Conservation (phyloP, 495 filamentous ascomycete species). For the Chaetomium tenue region DNA sequence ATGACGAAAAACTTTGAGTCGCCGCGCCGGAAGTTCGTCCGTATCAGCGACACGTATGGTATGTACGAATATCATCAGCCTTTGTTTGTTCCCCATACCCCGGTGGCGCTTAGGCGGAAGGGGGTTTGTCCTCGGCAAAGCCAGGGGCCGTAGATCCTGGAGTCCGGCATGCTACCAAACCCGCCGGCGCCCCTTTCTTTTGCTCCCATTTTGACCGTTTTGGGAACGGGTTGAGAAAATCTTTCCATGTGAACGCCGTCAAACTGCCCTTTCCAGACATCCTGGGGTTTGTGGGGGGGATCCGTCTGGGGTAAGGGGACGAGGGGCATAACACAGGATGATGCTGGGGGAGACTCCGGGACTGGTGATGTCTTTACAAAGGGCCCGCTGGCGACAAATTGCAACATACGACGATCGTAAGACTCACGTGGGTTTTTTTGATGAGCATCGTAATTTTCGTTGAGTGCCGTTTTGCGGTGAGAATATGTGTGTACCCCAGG, state of each 20-base stretch:
- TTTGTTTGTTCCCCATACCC: background rate
- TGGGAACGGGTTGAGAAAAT: background rate
- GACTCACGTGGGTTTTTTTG: background rate
- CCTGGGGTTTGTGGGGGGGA: background rate
- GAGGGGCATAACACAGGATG: background rate
- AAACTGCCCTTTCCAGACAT: conserved; percentile 1
- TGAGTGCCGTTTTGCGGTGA: background rate
- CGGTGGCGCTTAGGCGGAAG: background rate
- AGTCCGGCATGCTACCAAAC: conserved; percentile 11
- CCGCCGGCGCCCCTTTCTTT: background rate
- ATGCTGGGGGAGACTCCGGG: background rate
- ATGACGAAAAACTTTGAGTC: background rate
- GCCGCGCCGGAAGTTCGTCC: background rate
- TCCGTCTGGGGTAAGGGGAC: background rate
- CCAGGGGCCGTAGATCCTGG: conserved; percentile 5
- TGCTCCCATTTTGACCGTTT: background rate
- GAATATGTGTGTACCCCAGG: too few species aligned
- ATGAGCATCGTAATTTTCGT: background rate
- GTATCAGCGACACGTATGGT: background rate
- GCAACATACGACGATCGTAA: conserved; percentile 2
- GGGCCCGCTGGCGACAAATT: background rate
- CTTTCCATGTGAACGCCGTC: conserved; percentile 11
- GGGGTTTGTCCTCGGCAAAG: conserved; percentile 8
- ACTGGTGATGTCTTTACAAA: background rate
- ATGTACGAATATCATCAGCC: too few species aligned